A percentile compares a stretch with the other conserved stretches of the same genome.
Conservation (phyloP, 495 filamentous ascomycete species). For the Xylaria palmicola region DNA sequence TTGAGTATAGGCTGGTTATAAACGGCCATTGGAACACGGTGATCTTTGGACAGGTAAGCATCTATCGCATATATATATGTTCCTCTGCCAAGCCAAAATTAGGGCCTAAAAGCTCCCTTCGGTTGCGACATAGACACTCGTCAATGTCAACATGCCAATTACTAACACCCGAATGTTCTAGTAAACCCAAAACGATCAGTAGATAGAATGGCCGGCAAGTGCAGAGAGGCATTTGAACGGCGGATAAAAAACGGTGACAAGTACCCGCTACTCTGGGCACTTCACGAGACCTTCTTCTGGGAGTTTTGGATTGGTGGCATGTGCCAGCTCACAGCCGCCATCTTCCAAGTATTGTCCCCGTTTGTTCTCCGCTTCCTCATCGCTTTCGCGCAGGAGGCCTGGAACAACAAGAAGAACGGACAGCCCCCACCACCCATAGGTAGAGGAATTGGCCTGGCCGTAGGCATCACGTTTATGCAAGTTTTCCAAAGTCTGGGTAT, state of each 20-base stretch:
- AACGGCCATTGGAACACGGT: conserved; percentile 75
- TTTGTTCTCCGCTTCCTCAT: conserved; percentile 76
- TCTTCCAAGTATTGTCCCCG: conserved; percentile 71
- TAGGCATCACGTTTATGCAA: conserved; percentile 78
- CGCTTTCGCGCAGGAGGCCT: conserved; percentile 76
- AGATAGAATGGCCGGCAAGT: conserved; percentile 60
- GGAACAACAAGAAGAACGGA: conserved; percentile 52
- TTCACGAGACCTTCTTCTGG: conserved; percentile 82
- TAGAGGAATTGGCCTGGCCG: conserved; percentile 66
- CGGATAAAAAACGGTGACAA: conserved; percentile 66
- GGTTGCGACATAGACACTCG: too few species aligned
- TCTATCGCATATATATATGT: too few species aligned
- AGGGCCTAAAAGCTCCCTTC: too few species aligned
- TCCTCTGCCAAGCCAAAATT: too few species aligned
- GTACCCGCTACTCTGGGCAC: conserved; percentile 71
- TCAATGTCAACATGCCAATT: too few species aligned
- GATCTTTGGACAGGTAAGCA: conserved; percentile 86
- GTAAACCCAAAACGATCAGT: conserved; percentile 80
- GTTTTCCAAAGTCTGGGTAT: conserved; percentile 66
- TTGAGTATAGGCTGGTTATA: conserved; percentile 64
- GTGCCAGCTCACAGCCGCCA: conserved; percentile 69
- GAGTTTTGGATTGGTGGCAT: conserved; percentile 83
- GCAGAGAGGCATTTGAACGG: conserved; percentile 65
- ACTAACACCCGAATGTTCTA: too few species aligned
- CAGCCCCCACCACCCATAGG: conserved; percentile 60